Conservation (phyloP, 2,329 filamentous ascomycete genomes). For the Lanzia echinophila region DNA sequence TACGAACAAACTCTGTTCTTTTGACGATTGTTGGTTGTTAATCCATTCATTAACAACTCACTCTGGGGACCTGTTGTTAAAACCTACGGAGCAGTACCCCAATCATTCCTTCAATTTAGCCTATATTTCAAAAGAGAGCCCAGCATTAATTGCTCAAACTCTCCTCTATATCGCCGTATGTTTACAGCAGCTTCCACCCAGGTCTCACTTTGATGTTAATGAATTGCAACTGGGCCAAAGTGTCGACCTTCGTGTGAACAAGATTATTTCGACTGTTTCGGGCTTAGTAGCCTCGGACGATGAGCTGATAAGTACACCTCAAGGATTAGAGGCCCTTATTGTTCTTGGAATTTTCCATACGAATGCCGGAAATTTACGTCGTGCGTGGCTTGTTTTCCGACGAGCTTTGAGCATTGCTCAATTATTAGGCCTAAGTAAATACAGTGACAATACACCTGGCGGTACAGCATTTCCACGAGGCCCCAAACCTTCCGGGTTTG, state of each 20-base stretch:
- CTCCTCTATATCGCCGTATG: slow-evolving; percentile 26
- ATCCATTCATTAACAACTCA: slow-evolving; percentile 19
- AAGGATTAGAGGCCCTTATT: slow-evolving; percentile 47
- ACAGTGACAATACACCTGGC: no score
- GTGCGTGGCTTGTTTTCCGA: slow-evolving; percentile 41
- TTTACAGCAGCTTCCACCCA: slow-evolving; percentile 24
- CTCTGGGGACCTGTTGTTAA: slow-evolving; percentile 2
- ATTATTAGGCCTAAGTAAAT: slow-evolving; percentile 26
- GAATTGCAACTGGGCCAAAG: slow-evolving; percentile 18
- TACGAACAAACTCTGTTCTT: slow-evolving; percentile 19
- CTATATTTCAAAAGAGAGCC: slow-evolving; percentile 19
- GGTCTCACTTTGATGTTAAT: slow-evolving; percentile 22
- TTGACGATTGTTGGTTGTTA: slow-evolving; percentile 24
- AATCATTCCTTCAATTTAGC: slow-evolving; percentile 19
- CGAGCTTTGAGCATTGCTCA: slow-evolving; percentile 42
- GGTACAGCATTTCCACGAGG: slow-evolving; percentile 6
- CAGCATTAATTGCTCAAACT: slow-evolving; percentile 23
- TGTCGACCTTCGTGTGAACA: slow-evolving; percentile 22
- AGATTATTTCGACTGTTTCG: slow-evolving; percentile 22
- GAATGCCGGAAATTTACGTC: slow-evolving; percentile 43
- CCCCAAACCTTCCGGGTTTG: slow-evolving; percentile 9
- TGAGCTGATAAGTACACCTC: slow-evolving; percentile 39
- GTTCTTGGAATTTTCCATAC: slow-evolving; percentile 41
- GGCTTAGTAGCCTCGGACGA: slow-evolving; percentile 40
- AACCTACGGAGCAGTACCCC: background rate